phyloP scores from a whole-genome alignment of 352 stramenopile species.

The Globisporangium canariense region DNA sequence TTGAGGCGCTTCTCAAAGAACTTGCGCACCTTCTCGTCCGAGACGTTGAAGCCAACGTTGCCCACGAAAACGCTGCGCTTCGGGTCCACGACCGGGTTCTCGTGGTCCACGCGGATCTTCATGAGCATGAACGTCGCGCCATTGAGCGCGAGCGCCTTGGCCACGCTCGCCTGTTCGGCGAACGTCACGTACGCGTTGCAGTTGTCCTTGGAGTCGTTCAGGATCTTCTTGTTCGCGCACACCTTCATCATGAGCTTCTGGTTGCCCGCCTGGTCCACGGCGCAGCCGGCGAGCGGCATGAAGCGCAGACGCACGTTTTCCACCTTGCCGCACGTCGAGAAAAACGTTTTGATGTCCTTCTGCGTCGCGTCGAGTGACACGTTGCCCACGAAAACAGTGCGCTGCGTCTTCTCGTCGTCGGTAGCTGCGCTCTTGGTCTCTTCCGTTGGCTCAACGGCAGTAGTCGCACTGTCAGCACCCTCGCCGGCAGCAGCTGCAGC shows the following conservation, averaged over 20 bases:
- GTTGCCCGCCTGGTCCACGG: slow-evolving; percentile 84
- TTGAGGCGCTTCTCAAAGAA: slow-evolving; percentile 76
- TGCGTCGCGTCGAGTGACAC: slow-evolving; percentile 81
- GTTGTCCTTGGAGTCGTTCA: slow-evolving; percentile 80
- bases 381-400: slow-evolving; percentile 92
- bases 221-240: slow-evolving; percentile 86
- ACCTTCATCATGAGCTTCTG: slow-evolving; percentile 92
- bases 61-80: slow-evolving; percentile 88
- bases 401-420: slow-evolving; percentile 62
- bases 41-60: slow-evolving; percentile 85
- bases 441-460: background rate
- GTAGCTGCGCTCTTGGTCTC: slow-evolving; percentile 21
- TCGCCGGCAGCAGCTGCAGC: background rate
- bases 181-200: slow-evolving; percentile 93
- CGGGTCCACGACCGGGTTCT: slow-evolving; percentile 65
- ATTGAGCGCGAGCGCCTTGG: slow-evolving; percentile 66
- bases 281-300: slow-evolving; percentile 80
- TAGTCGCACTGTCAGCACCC: background rate
- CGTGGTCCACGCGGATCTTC: slow-evolving; percentile 65
- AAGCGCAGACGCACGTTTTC: slow-evolving; percentile 85
- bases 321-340: slow-evolving; percentile 81
- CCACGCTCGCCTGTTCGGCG: slow-evolving; percentile 45
- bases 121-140: slow-evolving; percentile 62
- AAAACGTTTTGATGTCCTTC: slow-evolving; percentile 81
- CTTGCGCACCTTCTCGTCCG: slow-evolving; percentile 67